Base-by-base conservation (phyloP, 163 green algal genomes). In the Volvox carteri region DNA sequence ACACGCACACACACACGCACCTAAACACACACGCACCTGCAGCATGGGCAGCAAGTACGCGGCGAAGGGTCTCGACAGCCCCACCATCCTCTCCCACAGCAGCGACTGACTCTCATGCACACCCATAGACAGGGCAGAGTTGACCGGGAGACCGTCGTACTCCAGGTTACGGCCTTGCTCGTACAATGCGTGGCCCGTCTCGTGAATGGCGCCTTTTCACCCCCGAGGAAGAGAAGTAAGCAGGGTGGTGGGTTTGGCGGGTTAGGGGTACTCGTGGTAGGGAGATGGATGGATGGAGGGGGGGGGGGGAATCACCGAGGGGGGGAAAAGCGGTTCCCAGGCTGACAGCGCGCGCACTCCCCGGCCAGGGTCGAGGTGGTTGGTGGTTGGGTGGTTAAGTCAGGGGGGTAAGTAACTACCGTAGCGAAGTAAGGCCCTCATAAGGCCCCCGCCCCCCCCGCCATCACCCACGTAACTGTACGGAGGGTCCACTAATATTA, bases 71-170 rank as follows among this genome's bases (percentile, higher is more conserved):
- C 39, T 60, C 30, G 68, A 81, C 33, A 97, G 94, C 0, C 80
- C 96, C 18, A 99, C 97, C 93, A 97, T 96, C 74, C 96, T 93
- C 93, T 99, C 97, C 97, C 97, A 99, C 58, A 99, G 92, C 62
- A 99, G 92, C 19, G 48, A 93, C 90, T 98, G 96, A 86, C 89
- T 96, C 92, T 99, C 97, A 86, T 99, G 97, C 16, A 99, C 89
- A 16, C 96, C 97, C 95, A 99, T 98, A 76, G 89, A 95, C n/a
- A 96, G 91, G 2, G 96, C 95, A 52, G 84, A 25, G 74, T 87
- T 93, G 25, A 96, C 95, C 0, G 95, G 95, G n/a, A 96, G 92
- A 46, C 93, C 94, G 41, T 92, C 90, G 54, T 92, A 93, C 67
- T 86, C 85, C 8, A n/a, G 25, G 37, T 77, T 96, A 67, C 94